Conservation (phyloP, 2,329 filamentous ascomycete genomes). For the Fusarium circinatum region DNA sequence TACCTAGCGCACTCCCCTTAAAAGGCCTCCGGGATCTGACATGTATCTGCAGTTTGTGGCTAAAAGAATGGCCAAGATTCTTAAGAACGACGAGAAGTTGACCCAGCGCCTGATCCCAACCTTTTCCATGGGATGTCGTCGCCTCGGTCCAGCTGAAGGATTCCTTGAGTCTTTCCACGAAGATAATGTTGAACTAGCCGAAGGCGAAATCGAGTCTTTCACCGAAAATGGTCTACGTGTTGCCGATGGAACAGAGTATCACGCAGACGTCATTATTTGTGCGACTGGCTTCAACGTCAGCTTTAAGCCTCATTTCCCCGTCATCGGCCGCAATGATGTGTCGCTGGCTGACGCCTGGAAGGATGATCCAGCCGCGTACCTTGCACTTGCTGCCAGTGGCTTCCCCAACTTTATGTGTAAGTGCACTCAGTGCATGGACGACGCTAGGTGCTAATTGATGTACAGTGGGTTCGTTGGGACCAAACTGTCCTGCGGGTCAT, state of each 20-base stretch:
- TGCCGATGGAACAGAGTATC: constrained; percentile 6
- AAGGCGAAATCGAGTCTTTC: constrained; percentile 14
- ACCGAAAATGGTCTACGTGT: constrained; percentile 12
- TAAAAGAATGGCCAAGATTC: constrained; percentile 3
- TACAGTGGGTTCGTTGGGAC: constrained; percentile 2
- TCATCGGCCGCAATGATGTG: constrained; percentile 20
- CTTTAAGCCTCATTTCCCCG: constrained; percentile 41
- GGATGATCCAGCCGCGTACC: constrained; percentile 40
- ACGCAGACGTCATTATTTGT: constrained; percentile 24
- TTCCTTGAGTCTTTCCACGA: constrained; percentile 48
- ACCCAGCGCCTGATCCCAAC: constrained; percentile 48
- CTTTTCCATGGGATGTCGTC: constrained; percentile 54
- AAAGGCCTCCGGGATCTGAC: neutral
- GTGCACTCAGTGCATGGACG: neutral
- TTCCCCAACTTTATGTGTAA: constrained; percentile 42
- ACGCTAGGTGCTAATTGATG: fast-evolving
- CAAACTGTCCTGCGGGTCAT: constrained; percentile 10
- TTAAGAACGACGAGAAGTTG: constrained; percentile 4
- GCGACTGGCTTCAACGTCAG: constrained; percentile 39
- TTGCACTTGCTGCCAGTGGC: constrained; percentile 40
- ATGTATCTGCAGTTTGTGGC: neutral
- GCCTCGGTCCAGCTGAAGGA: constrained; percentile 56
- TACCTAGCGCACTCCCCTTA: fast-evolving
- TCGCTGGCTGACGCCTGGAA: constrained; percentile 42
- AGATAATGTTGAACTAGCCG: constrained; percentile 36